These are phyloP conservation scores for Ricinus communis DNA, from an alignment of 345 rosid genomes.

Conservation along the genomic window DNA sequence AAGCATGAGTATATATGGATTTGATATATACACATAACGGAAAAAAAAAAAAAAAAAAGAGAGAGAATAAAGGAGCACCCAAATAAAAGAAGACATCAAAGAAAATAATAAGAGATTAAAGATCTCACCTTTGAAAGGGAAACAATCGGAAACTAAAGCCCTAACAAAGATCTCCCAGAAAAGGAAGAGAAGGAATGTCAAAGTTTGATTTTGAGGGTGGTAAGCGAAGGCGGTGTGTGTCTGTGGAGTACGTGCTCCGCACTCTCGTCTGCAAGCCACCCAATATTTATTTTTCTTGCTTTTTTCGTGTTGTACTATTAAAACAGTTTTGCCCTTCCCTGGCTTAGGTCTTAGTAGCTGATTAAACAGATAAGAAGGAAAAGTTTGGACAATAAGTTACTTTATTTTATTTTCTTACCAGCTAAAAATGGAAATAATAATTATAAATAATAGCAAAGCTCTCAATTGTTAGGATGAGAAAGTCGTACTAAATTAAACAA, in stretches of 20 bases:
- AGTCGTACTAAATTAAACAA: too few relatives aligned
- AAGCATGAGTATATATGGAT: not conserved
- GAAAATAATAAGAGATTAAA: not conserved
- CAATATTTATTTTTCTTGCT: not conserved
- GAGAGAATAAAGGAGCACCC: not conserved
- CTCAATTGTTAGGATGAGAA: too few relatives aligned
- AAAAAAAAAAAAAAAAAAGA: not conserved
- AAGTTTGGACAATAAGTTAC: too few relatives aligned
- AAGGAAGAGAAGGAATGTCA: not conserved
- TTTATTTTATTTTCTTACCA: too few relatives aligned
- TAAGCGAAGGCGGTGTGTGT: not conserved
- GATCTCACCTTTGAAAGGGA: conserved; percentile 1
- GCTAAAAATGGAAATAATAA: too few relatives aligned
- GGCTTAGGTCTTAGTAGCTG: too few relatives aligned
- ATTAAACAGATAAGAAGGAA: not conserved
- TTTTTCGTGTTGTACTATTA: not conserved
- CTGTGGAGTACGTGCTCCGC: not conserved
- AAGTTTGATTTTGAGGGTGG: not conserved
- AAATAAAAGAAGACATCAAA: not conserved
- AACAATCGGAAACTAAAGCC: not conserved
- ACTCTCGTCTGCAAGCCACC: not conserved
- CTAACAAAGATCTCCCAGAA: not conserved
- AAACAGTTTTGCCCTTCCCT: conserved; percentile 12
- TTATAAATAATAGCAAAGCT: too few relatives aligned
- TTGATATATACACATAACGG: not conserved